Conservation (phyloP, 179 eudicot species). For the Spinacia oleracea region DNA sequence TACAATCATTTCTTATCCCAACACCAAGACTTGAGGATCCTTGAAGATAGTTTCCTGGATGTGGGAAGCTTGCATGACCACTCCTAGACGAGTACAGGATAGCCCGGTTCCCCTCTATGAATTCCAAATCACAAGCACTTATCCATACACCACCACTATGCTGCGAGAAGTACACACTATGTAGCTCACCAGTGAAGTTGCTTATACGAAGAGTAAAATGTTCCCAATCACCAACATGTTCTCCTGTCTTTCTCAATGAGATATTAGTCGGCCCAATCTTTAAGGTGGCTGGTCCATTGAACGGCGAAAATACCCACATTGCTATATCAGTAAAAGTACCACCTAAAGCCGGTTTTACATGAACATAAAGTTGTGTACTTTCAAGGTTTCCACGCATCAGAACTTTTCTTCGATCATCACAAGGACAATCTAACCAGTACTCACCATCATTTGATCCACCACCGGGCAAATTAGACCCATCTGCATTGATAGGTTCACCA, state of each 20-base stretch:
- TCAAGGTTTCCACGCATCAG: conserved; percentile 60
- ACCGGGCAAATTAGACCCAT: conserved; percentile 69
- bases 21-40: conserved; percentile 69
- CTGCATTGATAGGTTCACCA: conserved; percentile 52
- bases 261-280: conserved; percentile 57
- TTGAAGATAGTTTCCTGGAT: conserved; percentile 63
- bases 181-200: conserved; percentile 77
- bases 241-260: conserved; percentile 51
- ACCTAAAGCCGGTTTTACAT: conserved; percentile 85
- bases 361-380: conserved; percentile 71
- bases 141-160: conserved; percentile 88
- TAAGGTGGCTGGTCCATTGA: conserved; percentile 80
- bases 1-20: conserved; percentile 76
- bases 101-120: conserved; percentile 61
- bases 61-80: conserved; percentile 83
- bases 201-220: conserved; percentile 76
- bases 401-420: conserved; percentile 39
- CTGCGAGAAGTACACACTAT: conserved; percentile 76
- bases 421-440: conserved; percentile 80
- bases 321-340: conserved; percentile 81
- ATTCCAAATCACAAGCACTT: conserved; percentile 65
- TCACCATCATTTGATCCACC: conserved; percentile 67
- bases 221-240: conserved; percentile 87
- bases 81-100: conserved; percentile 62
- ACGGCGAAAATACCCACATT: conserved; percentile 90